Base-by-base conservation (phyloP, 805 yeast species). In the Starmerella potacharoeniae region DNA sequence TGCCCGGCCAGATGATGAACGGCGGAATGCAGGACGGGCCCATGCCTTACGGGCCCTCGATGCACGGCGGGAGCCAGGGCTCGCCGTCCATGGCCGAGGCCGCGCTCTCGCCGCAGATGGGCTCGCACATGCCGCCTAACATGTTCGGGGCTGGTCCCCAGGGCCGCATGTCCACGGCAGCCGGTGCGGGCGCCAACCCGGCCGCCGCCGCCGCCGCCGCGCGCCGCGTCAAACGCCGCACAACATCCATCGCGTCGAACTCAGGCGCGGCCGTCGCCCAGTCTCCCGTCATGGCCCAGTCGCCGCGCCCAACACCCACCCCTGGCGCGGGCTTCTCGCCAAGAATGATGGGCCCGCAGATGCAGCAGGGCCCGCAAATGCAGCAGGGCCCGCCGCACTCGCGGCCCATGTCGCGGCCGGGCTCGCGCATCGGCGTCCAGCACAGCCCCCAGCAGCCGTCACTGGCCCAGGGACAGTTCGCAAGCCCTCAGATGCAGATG, bases 1-100 rank as follows among this genome's bases (percentile, higher is more conserved):
- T 44, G 35, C 48, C 29, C 10, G 48, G 48, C 13, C 48, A 44
- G n/a, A 44, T 44, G 48, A 44, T 44, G 48, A 44, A 44, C 28
- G 36, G 36, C 8, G 16, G 16, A 7, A 44, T 44, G 48, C 37
- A 30, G 11, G 48, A 31, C 22, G 37, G 28, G 6, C 35, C 36
- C 28, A 44, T 44, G 48, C 28, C 36, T 7, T 44, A 17, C n/a
- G 11, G 37, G 7, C 48, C 35, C 4, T 30, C 36, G 7, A 44
- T 44, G 36, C 48, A 44, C n/a, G 48, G 33, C 5, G 14, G 13
- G 4, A 1, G 37, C 4, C 36, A 29, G 16, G 37, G 37, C 13
- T 44, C 48, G 6, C 48, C 35, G 36, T 17, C 36, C 28, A n/a
- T 44, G 28, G 48, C 37, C 11, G 48, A 44, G 29, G 28, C 33